phyloP scores from a whole-genome alignment of 1,284 basidiomycete species.

The Trichosporon ovoides region DNA sequence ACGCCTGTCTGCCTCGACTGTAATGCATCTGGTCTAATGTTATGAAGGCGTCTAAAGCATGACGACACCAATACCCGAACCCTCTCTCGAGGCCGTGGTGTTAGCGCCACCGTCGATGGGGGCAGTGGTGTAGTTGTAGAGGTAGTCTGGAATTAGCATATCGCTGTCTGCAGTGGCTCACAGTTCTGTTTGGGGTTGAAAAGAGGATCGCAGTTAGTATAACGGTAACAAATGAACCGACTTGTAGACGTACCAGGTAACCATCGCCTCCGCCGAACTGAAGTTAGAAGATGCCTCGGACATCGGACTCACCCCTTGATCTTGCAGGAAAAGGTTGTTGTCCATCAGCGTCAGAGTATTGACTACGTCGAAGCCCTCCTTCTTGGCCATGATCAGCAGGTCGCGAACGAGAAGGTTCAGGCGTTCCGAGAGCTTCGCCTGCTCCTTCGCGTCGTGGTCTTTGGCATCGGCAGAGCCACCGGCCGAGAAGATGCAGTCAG shows the following conservation, averaged over 20 bases:
- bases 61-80: constrained; percentile 46
- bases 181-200: constrained; percentile 27
- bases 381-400: constrained; percentile 70
- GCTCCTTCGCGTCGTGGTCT: constrained; percentile 55
- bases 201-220: background rate
- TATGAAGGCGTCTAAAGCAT: constrained; percentile 37
- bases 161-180: constrained; percentile 16
- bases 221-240: constrained; percentile 45
- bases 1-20: background rate
- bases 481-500: constrained; percentile 36
- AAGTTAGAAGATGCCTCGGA: constrained; percentile 1
- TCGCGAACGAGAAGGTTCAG: constrained; percentile 70
- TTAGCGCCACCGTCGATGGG: constrained; percentile 60
- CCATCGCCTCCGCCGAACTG: constrained; percentile 90
- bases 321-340: constrained; percentile 73
- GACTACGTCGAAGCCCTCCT: constrained; percentile 88
- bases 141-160: constrained; percentile 56
- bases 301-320: constrained; percentile 62
- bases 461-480: constrained; percentile 33
- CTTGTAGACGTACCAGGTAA: constrained; percentile 53
- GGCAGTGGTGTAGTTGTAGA: constrained; percentile 89
- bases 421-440: constrained; percentile 62
- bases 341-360: constrained; percentile 95
- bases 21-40: too few species aligned
- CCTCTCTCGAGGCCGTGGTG: constrained; percentile 31